A percentile compares a stretch with the other conserved stretches of the same genome.
Conservation (phyloP, 371 early-diverging fungal genomes). For the Mucor plumbeus region DNA sequence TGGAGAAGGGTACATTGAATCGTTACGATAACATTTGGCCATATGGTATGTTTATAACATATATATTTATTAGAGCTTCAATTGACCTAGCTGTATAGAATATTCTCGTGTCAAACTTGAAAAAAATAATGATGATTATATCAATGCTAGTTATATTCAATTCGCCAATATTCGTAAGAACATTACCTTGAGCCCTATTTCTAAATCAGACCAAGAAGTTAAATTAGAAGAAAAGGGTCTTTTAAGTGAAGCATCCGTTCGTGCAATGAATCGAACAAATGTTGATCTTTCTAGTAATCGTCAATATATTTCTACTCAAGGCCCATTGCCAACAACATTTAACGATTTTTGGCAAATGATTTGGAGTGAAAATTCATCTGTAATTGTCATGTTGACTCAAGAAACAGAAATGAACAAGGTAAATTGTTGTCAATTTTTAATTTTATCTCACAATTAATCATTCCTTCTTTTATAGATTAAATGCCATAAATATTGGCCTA, state of each 20-base stretch:
- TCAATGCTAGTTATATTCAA: constrained; percentile 73
- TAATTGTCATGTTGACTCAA: constrained; percentile 87
- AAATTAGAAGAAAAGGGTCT: constrained; percentile 18
- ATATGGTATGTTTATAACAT: constrained; percentile 47
- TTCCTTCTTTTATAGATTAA: constrained; percentile 43
- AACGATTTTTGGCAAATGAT: constrained; percentile 88
- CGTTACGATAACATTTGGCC: constrained; percentile 80
- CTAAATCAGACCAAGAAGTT: constrained; percentile 10
- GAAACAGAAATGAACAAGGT: constrained; percentile 74
- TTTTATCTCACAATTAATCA: neutral
- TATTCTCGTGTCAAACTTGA: constrained; percentile 57
- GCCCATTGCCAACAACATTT: constrained; percentile 79
- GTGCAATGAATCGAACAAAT: constrained; percentile 13
- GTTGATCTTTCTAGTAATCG: constrained; percentile 10
- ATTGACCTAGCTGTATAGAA: constrained; percentile 30
- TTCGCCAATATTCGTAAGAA: constrained; percentile 20
- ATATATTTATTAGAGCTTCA: neutral
- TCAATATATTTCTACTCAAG: constrained; percentile 83
- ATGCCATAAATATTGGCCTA: constrained; percentile 78
- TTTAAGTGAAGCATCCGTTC: constrained; percentile 24
- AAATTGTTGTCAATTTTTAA: constrained; percentile 35
- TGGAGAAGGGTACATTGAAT: constrained; percentile 66
- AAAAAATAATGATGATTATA: constrained; percentile 68
- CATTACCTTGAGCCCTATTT: constrained; percentile 9
- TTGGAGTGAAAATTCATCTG: constrained; percentile 74